Conservation (phyloP, 495 filamentous ascomycete species). For the Talaromyces stipitatus region DNA sequence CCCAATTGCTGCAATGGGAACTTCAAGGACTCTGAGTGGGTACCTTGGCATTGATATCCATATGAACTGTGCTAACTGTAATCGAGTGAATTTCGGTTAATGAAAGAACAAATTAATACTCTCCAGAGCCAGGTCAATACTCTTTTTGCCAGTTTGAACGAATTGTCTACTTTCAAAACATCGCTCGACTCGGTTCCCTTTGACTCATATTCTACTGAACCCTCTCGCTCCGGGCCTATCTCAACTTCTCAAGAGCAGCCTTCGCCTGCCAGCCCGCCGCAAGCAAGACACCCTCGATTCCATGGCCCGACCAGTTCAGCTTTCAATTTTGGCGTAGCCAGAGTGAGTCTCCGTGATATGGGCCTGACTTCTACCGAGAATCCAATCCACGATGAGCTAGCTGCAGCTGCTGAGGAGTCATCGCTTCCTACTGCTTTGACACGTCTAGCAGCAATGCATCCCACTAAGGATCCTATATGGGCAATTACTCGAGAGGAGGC, state of each 20-base stretch:
- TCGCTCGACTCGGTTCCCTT: slow-evolving; percentile 29
- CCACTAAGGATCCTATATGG: slow-evolving; percentile 68
- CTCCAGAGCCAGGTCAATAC: slow-evolving; percentile 82
- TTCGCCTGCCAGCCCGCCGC: slow-evolving; percentile 3
- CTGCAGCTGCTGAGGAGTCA: slow-evolving; percentile 41
- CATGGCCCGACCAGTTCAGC: slow-evolving; percentile 80
- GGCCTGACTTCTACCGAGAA: slow-evolving; percentile 57
- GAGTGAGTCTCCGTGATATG: slow-evolving; percentile 82
- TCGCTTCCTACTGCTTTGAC: slow-evolving; percentile 40
- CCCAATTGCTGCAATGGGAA: slow-evolving; percentile 79
- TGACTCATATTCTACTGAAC: slow-evolving; percentile 31
- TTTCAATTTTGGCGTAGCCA: slow-evolving; percentile 82
- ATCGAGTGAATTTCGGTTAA: slow-evolving; percentile 63
- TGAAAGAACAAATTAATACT: slow-evolving; percentile 62
- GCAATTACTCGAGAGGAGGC: slow-evolving; percentile 62
- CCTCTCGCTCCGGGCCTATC: slow-evolving; percentile 25
- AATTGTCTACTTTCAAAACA: slow-evolving; percentile 43
- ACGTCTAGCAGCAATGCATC: slow-evolving; percentile 25
- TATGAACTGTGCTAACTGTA: background rate
- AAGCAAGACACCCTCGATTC: slow-evolving; percentile 54
- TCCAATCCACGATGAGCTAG: slow-evolving; percentile 48
- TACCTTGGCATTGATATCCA: background rate
- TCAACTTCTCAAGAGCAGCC: slow-evolving; percentile 21
- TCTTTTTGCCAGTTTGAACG: slow-evolving; percentile 61
- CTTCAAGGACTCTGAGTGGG: slow-evolving; percentile 77